A percentile compares a stretch with the other conserved stretches of the same genome.
Evolutionary conservation across 805 yeast genomes (phyloP).

Genomic region (Suhomyces prunicola): DNA sequence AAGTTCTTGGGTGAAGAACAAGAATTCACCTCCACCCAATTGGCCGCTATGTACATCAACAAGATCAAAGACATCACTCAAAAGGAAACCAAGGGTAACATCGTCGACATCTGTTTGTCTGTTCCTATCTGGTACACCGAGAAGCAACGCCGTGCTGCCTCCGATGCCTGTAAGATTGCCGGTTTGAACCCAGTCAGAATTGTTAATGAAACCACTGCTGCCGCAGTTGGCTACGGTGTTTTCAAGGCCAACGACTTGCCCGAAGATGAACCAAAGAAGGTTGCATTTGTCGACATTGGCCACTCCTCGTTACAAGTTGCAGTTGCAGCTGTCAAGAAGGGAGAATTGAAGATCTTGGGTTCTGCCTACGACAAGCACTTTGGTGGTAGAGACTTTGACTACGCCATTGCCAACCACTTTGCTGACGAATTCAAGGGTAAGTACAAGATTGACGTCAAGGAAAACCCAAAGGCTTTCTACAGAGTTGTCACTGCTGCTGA

Average conservation of each 20-base stretch:
- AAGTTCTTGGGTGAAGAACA: slow-evolving; percentile 75
- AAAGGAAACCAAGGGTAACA: slow-evolving; percentile 76
- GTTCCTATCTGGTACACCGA: slow-evolving; percentile 98
- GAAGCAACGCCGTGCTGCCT: slow-evolving; percentile 91
- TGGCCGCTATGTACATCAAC: slow-evolving; percentile 91
- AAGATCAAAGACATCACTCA: slow-evolving; percentile 79
- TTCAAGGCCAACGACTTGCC: slow-evolving; percentile 92
- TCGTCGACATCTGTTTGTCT: slow-evolving; percentile 86
- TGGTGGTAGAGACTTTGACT: slow-evolving; percentile 97
- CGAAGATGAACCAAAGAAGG: slow-evolving; percentile 85
- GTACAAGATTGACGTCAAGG: slow-evolving; percentile 88
- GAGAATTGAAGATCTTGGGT: slow-evolving; percentile 91
- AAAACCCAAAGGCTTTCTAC: slow-evolving; percentile 92
- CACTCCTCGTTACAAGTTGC: slow-evolving; percentile 92
- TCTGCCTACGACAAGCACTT: slow-evolving; percentile 92
- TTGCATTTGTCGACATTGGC: slow-evolving; percentile 95
- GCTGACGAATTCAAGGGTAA: slow-evolving; percentile 88
- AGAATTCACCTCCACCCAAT: slow-evolving; percentile 82
- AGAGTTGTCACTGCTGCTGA: slow-evolving; percentile 91
- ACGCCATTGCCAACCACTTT: slow-evolving; percentile 90
- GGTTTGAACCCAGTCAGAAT: slow-evolving; percentile 98
- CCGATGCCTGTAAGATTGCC: slow-evolving; percentile 94
- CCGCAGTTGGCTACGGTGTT: slow-evolving; percentile 98
- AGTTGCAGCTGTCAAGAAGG: slow-evolving; percentile 88
- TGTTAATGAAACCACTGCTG: slow-evolving; percentile 96